phyloP scores from a whole-genome alignment of 148 eudicot species.

The Cornus suecica region DNA sequence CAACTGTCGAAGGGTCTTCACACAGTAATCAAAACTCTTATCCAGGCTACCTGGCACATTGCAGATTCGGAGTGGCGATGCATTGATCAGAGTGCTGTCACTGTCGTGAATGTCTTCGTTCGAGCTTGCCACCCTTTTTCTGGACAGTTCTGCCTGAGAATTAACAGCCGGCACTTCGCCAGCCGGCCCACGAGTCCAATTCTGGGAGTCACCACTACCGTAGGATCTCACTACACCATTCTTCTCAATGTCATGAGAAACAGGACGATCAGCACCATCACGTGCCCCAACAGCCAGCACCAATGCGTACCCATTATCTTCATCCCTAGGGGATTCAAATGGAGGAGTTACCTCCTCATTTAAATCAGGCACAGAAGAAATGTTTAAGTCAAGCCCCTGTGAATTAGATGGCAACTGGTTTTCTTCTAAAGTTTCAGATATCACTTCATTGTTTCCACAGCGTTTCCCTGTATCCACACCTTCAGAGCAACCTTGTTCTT shows the following conservation, averaged over 20 bases:
- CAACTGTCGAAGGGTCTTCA: conserved; percentile 63
- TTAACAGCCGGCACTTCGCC: conserved; percentile 59
- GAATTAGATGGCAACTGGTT: conserved; percentile 40
- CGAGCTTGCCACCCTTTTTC: conserved; percentile 55
- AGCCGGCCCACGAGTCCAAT: conserved; percentile 35
- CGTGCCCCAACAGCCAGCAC: conserved; percentile 40
- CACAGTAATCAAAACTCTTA: conserved; percentile 74
- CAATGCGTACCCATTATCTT: conserved; percentile 42
- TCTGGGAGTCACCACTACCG: conserved; percentile 59
- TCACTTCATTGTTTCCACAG: conserved; percentile 23
- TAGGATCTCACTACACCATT: conserved; percentile 46
- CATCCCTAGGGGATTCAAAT: conserved; percentile 70
- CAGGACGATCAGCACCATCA: conserved; percentile 65
- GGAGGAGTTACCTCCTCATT: conserved; percentile 81
- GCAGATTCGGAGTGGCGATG: conserved; percentile 34
- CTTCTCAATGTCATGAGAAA: conserved; percentile 49
- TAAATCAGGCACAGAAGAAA: conserved; percentile 79
- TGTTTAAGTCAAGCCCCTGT: conserved; percentile 65
- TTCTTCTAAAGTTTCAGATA: conserved; percentile 33
- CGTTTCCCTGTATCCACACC: conserved; percentile 39
- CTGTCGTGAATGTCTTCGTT: conserved; percentile 64
- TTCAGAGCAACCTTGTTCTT: conserved; percentile 47
- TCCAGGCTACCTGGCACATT: conserved; percentile 49
- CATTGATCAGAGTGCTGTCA: conserved; percentile 66
- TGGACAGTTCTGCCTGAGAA: conserved; percentile 26